A percentile compares a stretch with the other conserved stretches of the same genome.
Evolutionary conservation across 257 asterid genomes (phyloP).

Genomic region (Catharanthus roseus): DNA sequence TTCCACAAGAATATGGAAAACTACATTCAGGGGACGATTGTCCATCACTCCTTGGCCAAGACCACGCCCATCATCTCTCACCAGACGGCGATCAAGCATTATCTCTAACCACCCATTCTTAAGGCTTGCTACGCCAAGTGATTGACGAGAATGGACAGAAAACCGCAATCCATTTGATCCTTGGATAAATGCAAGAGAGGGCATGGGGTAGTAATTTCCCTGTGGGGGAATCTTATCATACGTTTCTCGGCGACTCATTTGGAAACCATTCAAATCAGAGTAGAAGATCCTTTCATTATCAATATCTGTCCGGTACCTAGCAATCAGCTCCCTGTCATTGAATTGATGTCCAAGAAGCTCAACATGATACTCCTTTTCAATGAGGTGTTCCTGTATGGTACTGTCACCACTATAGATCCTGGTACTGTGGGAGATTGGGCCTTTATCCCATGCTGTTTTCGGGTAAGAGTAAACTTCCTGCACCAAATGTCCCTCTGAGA

Average conservation of each 20-base stretch:
- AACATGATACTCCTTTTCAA: constrained; percentile 95
- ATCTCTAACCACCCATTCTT: constrained; percentile 83
- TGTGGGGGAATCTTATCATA: constrained; percentile 91
- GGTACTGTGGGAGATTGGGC: constrained; percentile 88
- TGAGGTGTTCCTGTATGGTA: constrained; percentile 62
- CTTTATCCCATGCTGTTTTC: constrained; percentile 52
- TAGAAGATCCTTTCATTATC: constrained; percentile 66
- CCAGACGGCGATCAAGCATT: constrained; percentile 88
- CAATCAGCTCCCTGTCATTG: constrained; percentile 64
- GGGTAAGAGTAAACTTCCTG: constrained; percentile 75
- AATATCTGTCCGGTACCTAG: constrained; percentile 65
- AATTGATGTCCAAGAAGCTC: constrained; percentile 71
- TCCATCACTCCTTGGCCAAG: constrained; percentile 97
- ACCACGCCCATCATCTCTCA: constrained; percentile 91
- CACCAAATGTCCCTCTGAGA: constrained; percentile 79
- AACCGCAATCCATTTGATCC: constrained; percentile 66
- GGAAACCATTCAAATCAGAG: constrained; percentile 92
- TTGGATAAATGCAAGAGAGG: constrained; percentile 85
- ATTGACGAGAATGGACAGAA: constrained; percentile 82
- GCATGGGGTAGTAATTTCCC: constrained; percentile 97
- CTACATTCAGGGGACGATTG: constrained; percentile 76
- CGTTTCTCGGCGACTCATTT: constrained; percentile 90
- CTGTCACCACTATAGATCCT: constrained; percentile 55
- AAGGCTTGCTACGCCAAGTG: constrained; percentile 84
- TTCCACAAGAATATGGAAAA: constrained; percentile 70